Evolutionary conservation across 371 early-diverging fungal species (phyloP).

Genomic region (Mortierella sp.): DNA sequence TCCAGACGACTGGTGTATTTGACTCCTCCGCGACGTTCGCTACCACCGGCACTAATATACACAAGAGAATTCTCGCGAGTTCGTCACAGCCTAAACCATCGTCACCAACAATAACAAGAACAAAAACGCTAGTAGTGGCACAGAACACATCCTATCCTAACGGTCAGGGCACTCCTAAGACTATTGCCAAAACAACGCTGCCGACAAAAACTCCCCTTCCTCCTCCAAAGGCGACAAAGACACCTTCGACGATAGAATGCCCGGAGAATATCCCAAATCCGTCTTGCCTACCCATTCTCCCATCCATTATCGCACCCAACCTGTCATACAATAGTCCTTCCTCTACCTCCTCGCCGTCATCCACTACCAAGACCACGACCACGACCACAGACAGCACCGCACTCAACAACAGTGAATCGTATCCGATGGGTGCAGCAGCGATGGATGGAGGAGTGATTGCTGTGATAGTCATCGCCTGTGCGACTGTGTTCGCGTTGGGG

Average conservation of each 20-base stretch:
- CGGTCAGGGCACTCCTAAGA: background rate
- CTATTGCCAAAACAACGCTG: background rate
- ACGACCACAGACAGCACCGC: no score
- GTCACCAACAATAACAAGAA: background rate
- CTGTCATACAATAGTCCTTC: no score
- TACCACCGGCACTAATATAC: no score
- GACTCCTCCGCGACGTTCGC: no score
- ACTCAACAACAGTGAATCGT: background rate
- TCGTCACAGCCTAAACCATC: background rate
- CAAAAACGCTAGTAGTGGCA: background rate
- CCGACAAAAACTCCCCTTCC: background rate
- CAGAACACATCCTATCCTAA: background rate
- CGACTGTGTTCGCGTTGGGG: background rate
- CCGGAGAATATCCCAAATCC: background rate
- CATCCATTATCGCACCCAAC: background rate
- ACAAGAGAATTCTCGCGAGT: no score
- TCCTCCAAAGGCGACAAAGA: background rate
- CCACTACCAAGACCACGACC: no score
- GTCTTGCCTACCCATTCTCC: background rate
- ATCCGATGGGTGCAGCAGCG: background rate
- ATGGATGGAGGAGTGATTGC: background rate
- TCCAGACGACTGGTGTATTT: no score
- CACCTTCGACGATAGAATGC: background rate
- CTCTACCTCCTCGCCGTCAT: no score
- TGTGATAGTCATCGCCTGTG: background rate